Evolutionary conservation across 257 asterid species (phyloP).

Genomic region (Solanum boliviense): DNA sequence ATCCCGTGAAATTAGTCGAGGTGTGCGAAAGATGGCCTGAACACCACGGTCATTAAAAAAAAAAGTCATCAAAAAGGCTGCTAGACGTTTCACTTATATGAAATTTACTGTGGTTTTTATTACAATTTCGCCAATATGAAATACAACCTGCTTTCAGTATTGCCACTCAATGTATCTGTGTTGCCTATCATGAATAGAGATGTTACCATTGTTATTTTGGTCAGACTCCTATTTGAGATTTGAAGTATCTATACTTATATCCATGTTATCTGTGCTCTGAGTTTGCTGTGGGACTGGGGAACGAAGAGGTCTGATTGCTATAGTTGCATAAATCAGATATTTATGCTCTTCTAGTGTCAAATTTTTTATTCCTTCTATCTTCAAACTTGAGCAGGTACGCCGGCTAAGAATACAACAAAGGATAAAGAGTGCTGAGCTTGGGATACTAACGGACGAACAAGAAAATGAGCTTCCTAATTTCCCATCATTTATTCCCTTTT

Average conservation of each 20-base stretch:
- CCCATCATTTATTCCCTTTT: conserved; percentile 92
- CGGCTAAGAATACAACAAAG: conserved; percentile 89
- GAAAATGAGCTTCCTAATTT: conserved; percentile 83
- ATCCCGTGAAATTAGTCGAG: too few relatives aligned
- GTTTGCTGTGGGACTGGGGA: neutral
- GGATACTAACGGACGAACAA: conserved; percentile 50
- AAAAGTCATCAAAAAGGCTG: neutral
- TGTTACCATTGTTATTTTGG: neutral
- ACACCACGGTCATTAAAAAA: too few relatives aligned
- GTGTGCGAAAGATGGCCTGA: too few relatives aligned
- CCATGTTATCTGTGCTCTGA: neutral
- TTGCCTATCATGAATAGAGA: neutral
- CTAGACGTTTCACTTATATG: neutral
- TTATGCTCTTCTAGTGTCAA: neutral
- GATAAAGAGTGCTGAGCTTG: conserved; percentile 65
- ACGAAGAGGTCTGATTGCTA: neutral
- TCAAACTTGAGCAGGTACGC: conserved; percentile 59
- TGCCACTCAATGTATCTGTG: neutral
- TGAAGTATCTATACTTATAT: neutral
- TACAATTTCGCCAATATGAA: neutral
- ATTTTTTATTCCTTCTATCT: neutral
- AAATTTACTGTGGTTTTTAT: neutral
- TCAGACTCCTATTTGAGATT: neutral
- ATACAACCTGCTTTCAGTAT: neutral
- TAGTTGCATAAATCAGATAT: neutral